A percentile compares a stretch with the other conserved stretches of the same genome.
phyloP scores from a whole-genome alignment of 345 rosid species.

The Salix brachista region DNA sequence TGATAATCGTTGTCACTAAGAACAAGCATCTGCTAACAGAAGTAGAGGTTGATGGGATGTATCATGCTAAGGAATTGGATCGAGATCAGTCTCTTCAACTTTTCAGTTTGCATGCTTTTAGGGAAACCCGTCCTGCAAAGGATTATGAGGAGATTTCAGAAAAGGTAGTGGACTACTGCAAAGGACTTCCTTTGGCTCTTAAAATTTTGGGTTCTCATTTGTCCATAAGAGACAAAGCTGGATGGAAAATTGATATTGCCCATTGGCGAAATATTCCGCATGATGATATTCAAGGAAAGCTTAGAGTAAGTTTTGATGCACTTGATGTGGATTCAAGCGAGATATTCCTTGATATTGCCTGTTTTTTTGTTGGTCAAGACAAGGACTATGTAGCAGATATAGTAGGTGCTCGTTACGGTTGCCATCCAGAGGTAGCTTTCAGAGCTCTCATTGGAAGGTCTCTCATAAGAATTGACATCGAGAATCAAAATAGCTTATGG shows the following conservation, averaged over 20 bases:
- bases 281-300: too few relatives aligned
- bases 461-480: too few relatives aligned
- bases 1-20: background rate
- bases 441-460: too few relatives aligned
- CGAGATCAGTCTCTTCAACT: background rate
- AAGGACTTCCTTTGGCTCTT: conserved; percentile 1
- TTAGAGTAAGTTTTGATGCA: too few relatives aligned
- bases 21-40: background rate
- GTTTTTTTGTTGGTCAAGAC: too few relatives aligned
- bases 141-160: background rate
- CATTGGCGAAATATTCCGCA: too few relatives aligned
- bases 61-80: background rate
- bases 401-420: too few relatives aligned
- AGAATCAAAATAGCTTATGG: too few relatives aligned
- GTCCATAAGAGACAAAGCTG: background rate
- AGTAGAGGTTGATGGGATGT: background rate
- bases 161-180: background rate
- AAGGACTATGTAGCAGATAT: too few relatives aligned
- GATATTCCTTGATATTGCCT: too few relatives aligned
- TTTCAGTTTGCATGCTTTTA: conserved; percentile 1
- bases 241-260: background rate
- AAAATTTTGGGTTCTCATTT: conserved; percentile 1
- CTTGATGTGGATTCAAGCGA: too few relatives aligned
- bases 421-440: too few relatives aligned
- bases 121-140: background rate